Conservation (phyloP, 148 eudicot species). For the Cornus kousa region DNA sequence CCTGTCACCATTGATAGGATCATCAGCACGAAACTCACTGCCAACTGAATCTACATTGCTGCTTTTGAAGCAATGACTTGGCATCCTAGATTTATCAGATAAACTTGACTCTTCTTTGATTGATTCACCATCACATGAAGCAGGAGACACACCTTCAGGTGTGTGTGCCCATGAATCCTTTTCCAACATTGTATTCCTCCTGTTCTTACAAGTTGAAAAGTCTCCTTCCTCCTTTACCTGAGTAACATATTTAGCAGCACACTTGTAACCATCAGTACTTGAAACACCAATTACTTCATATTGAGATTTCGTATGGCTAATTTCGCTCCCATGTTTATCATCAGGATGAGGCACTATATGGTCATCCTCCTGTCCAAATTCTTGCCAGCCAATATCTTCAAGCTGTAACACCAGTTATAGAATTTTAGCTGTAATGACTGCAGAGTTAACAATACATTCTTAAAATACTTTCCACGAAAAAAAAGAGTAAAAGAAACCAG, state of each 20-base stretch:
- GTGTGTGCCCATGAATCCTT: slow-evolving; percentile 40
- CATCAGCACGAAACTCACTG: slow-evolving; percentile 34
- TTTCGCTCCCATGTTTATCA: slow-evolving; percentile 20
- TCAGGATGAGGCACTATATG: slow-evolving; percentile 71
- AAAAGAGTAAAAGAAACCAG: neutral
- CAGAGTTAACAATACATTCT: neutral
- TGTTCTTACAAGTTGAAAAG: slow-evolving; percentile 24
- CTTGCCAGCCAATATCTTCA: slow-evolving; percentile 79
- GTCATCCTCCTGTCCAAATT: slow-evolving; percentile 59
- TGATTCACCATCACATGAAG: slow-evolving; percentile 37
- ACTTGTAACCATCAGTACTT: slow-evolving; percentile 29
- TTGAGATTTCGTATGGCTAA: slow-evolving; percentile 39
- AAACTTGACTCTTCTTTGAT: slow-evolving; percentile 29
- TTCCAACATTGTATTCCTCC: slow-evolving; percentile 43
- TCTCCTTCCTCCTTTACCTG: slow-evolving; percentile 36
- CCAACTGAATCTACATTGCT: slow-evolving; percentile 25
- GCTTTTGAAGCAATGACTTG: slow-evolving; percentile 29
- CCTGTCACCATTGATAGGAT: slow-evolving; percentile 29
- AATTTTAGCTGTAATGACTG: slow-evolving; percentile 29
- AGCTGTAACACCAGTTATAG: slow-evolving; percentile 55
- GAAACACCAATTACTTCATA: slow-evolving; percentile 30
- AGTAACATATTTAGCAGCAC: slow-evolving; percentile 21
- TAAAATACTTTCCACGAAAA: neutral
- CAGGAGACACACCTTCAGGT: slow-evolving; percentile 34
- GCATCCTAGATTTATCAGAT: slow-evolving; percentile 33